Base-by-base conservation (phyloP, 2,329 filamentous ascomycete genomes). In the Venturia pyrina region DNA sequence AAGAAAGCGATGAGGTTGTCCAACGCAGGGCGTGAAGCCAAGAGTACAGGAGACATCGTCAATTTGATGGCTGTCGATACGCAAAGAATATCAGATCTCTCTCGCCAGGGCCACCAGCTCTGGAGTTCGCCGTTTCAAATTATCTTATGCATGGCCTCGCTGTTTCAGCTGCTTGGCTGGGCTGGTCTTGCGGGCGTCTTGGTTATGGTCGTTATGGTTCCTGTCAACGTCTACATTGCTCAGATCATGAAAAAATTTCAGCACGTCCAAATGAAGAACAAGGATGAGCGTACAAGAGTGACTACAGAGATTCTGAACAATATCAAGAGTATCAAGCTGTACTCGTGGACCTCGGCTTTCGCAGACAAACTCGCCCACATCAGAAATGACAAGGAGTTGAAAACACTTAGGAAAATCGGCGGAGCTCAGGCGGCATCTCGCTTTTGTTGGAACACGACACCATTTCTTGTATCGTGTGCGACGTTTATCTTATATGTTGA, bases 311-410 rank as follows among this genome's bases (percentile, higher is more conserved):
- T 65, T 10, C 17, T 65, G 13, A 57, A 65, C 19, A 65, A 65
- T 53, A 65, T 65, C 48, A 65, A 65, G 63, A 65, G 63, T 34
- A 65, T 65, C 63, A 65, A 65, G 21, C 24, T 65, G 24, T 65
- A 65, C 50, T 65, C 63, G 5, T 65, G 63, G 63, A 60, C 63
- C 50, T 46, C 48, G 61, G 63, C 63, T 28, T 65, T 65, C 53
- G 63, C 63, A 28, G 63, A 40, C 48, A 57, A 60, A 32, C 53
- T 65, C 28, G 40, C 63, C 46, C 21, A 65, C 32, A 60, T 65
- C 28, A 37, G 63, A 48, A 65, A 65, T 28, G 62, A 64, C 10
- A 57, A 59, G 32, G 63, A 65, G 53, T 50, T 65, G 21, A 57
- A 48, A 24, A 65, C 53, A 28, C 63, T 65, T 2, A 32, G 53